These are phyloP conservation scores for Acarospora socialis DNA, from an alignment of 2,329 filamentous ascomycete species.

Conservation along the genomic window DNA sequence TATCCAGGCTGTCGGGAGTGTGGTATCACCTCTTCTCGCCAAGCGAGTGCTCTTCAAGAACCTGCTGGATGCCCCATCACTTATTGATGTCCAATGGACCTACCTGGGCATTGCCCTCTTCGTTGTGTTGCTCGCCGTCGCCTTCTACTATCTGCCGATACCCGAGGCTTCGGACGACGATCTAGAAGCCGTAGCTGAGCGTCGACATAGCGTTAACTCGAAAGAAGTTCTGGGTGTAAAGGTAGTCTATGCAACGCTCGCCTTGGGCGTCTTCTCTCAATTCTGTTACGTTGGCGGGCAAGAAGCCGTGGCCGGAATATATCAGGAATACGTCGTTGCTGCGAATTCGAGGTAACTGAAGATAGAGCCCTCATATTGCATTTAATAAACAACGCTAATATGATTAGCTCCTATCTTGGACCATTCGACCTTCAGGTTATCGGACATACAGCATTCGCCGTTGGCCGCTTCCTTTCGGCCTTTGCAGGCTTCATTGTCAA, in stretches of 20 bases:
- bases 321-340: constrained; percentile 29
- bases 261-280: constrained; percentile 38
- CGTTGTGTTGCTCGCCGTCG: constrained; percentile 42
- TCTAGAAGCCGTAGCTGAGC: constrained; percentile 39
- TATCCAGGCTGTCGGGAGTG: constrained; percentile 45
- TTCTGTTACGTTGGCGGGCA: constrained; percentile 49
- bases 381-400: neutral
- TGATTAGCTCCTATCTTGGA: constrained; percentile 14
- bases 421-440: constrained; percentile 36
- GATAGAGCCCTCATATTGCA: constrained; percentile 18
- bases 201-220: constrained; percentile 36
- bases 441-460: constrained; percentile 43
- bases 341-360: constrained; percentile 22
- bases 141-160: constrained; percentile 47
- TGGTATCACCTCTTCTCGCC: constrained; percentile 45
- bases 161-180: constrained; percentile 49
- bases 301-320: constrained; percentile 39
- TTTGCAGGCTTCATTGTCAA: constrained; percentile 39
- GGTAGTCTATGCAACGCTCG: constrained; percentile 43
- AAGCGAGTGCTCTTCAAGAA: constrained; percentile 42
- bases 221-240: constrained; percentile 31
- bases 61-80: constrained; percentile 32
- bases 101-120: constrained; percentile 50
- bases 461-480: constrained; percentile 43
- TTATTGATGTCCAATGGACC: constrained; percentile 50